phyloP scores from a whole-genome alignment of 495 filamentous ascomycete genomes.

The Cercophora samala region DNA sequence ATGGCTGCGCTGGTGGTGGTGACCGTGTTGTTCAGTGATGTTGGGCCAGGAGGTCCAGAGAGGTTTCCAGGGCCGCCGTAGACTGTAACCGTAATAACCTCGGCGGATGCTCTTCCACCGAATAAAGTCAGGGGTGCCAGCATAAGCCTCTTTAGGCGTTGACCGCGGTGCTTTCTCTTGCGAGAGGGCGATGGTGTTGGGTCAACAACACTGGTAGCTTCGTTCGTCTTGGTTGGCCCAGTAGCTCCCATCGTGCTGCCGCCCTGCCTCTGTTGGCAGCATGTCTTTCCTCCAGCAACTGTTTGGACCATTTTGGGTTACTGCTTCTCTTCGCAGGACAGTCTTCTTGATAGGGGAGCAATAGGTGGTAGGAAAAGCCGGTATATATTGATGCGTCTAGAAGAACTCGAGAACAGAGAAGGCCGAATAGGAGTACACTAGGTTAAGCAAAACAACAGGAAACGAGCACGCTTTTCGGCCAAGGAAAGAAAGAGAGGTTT shows the following conservation, averaged over 20 bases:
- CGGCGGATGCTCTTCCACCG: background rate
- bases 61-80: slow-evolving; percentile 1
- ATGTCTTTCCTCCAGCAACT: background rate
- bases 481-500: background rate
- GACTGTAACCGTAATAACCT: background rate
- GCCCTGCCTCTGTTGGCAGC: background rate
- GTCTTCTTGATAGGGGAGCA: background rate
- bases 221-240: background rate
- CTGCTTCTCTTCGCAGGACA: background rate
- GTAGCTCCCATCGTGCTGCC: background rate
- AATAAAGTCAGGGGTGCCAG: background rate
- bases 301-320: background rate
- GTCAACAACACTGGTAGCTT: background rate
- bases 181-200: background rate
- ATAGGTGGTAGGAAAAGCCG: background rate
- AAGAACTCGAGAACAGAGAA: background rate
- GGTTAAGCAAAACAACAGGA: background rate
- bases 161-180: background rate
- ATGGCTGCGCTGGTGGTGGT: background rate
- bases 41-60: background rate
- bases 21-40: background rate
- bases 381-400: background rate
- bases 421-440: background rate
- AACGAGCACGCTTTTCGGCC: background rate
- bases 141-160: background rate